Evolutionary conservation across 805 yeast genomes (phyloP).

Genomic region (Clavispora fructus): DNA sequence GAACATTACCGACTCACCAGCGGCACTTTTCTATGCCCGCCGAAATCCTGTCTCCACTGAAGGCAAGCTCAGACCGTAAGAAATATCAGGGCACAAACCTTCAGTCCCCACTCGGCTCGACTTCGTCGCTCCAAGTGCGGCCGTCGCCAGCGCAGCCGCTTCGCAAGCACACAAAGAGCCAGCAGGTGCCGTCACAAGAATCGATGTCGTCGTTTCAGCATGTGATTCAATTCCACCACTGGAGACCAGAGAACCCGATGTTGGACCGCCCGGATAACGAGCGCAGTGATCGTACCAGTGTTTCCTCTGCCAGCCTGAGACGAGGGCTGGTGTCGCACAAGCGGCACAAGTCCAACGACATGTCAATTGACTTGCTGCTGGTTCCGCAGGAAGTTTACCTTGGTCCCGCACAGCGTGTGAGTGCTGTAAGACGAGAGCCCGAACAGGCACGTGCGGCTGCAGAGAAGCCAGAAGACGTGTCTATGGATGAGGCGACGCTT

Average conservation of each 20-base stretch:
- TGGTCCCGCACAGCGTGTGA: background rate
- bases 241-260: conserved; percentile 40
- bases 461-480: conserved; percentile 10
- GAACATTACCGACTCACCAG: conserved; percentile 26
- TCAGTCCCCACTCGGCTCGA: conserved; percentile 20
- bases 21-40: conserved; percentile 41
- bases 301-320: conserved; percentile 6
- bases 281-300: background rate
- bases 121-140: conserved; percentile 37
- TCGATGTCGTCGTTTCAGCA: conserved; percentile 46
- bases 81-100: conserved; percentile 2
- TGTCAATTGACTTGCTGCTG: conserved; percentile 24
- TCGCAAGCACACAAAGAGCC: conserved; percentile 25
- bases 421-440: background rate
- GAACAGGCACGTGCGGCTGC: background rate
- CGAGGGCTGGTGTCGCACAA: conserved; percentile 21
- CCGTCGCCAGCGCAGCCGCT: conserved; percentile 40
- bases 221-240: conserved; percentile 52
- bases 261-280: conserved; percentile 1
- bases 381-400: background rate
- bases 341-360: conserved; percentile 29
- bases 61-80: background rate
- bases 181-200: conserved; percentile 35
- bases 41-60: conserved; percentile 14
- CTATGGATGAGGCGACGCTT: conserved; percentile 13